A percentile compares a stretch with the other conserved stretches of the same genome.
These are phyloP conservation scores for Stachybotrys chartarum DNA, from an alignment of 2,329 filamentous ascomycete genomes.

Conservation along the genomic window DNA sequence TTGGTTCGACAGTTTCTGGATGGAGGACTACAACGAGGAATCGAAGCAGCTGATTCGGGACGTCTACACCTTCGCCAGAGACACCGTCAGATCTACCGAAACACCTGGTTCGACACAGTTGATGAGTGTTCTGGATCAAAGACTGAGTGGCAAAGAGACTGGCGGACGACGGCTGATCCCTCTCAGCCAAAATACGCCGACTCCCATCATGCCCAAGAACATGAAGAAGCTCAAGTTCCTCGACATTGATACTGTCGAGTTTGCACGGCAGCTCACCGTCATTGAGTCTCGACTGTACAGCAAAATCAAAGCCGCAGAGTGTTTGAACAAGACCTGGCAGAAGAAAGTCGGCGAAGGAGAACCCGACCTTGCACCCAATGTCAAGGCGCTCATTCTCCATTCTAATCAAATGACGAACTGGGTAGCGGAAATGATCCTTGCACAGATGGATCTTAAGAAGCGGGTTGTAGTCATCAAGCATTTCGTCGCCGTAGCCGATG, in stretches of 20 bases:
- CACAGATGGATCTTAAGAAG: slow-evolving; percentile 90
- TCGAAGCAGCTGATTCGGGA: slow-evolving; percentile 80
- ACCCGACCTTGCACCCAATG: slow-evolving; percentile 81
- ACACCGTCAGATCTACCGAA: slow-evolving; percentile 87
- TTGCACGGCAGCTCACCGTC: slow-evolving; percentile 94
- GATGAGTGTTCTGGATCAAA: slow-evolving; percentile 81
- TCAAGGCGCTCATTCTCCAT: slow-evolving; percentile 93
- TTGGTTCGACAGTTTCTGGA: slow-evolving; percentile 99
- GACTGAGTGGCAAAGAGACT: slow-evolving; percentile 80
- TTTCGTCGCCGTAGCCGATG: slow-evolving; percentile 92
- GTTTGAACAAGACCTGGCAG: slow-evolving; percentile 97
- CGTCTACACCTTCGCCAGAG: slow-evolving; percentile 84
- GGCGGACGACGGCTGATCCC: slow-evolving; percentile 79
- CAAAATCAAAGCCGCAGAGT: slow-evolving; percentile 94
- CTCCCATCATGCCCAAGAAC: slow-evolving; percentile 93
- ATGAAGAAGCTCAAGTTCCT: slow-evolving; percentile 99
- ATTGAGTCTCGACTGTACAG: slow-evolving; percentile 92
- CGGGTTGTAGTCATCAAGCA: slow-evolving; percentile 97
- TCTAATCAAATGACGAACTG: slow-evolving; percentile 99
- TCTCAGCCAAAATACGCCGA: slow-evolving; percentile 71
- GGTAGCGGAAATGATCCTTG: slow-evolving; percentile 98
- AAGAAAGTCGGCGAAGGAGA: slow-evolving; percentile 83
- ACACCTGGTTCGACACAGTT: slow-evolving; percentile 82
- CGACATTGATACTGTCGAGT: slow-evolving; percentile 92
- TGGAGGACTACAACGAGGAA: slow-evolving; percentile 84